Evolutionary conservation across 1,284 basidiomycete genomes (phyloP).

Genomic region (Leccinum subatratum): DNA sequence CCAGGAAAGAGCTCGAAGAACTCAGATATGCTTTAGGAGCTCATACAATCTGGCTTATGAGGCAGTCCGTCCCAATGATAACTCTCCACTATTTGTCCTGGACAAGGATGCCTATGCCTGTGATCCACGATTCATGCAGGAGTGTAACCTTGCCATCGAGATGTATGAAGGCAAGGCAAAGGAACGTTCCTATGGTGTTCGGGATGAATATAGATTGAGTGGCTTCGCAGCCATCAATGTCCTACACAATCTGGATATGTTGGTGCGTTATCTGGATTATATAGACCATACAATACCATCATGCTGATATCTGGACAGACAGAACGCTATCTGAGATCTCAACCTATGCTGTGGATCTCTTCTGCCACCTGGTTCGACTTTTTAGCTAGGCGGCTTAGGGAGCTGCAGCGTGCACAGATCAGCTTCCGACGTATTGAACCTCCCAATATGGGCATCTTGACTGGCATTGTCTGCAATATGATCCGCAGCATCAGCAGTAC

Average conservation of each 20-base stretch:
- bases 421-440: background rate
- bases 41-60: conserved; percentile 19
- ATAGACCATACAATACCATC: background rate
- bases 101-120: conserved; percentile 8
- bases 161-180: conserved; percentile 5
- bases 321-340: background rate
- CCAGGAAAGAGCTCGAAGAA: conserved; percentile 4
- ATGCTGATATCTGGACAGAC: background rate
- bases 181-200: background rate
- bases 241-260: background rate
- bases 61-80: conserved; percentile 9
- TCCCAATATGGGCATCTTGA: conserved; percentile 2
- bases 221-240: background rate
- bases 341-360: background rate
- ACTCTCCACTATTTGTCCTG: conserved; percentile 1
- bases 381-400: background rate
- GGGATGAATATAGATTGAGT: conserved; percentile 2
- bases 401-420: background rate
- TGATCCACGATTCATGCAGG: background rate
- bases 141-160: background rate
- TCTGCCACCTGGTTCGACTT: conserved; percentile 1
- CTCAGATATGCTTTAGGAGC: conserved; percentile 13
- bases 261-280: background rate
- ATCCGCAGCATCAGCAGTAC: background rate
- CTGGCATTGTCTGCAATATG: conserved; percentile 1